These are phyloP conservation scores for Knoxdaviesia capensis DNA, from an alignment of 2,329 filamentous ascomycete genomes.

Conservation along the genomic window DNA sequence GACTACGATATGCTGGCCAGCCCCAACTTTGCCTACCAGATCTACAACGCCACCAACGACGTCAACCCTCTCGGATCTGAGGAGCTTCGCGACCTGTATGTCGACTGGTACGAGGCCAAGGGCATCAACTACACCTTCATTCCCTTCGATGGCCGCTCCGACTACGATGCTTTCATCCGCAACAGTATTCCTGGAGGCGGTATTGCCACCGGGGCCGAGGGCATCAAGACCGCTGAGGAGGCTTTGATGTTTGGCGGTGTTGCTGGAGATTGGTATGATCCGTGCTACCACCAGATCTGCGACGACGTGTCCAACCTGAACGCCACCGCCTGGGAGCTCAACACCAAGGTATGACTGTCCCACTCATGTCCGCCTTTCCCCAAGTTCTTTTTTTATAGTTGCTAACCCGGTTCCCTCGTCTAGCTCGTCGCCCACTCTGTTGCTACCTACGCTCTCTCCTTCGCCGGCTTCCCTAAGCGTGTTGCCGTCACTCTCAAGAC, in stretches of 20 bases:
- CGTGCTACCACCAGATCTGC: conserved; percentile 41
- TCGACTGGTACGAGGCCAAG: conserved; percentile 42
- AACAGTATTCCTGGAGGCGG: conserved; percentile 55
- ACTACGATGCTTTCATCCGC: conserved; percentile 61
- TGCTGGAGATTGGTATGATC: conserved; percentile 38
- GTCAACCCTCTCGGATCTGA: conserved; percentile 51
- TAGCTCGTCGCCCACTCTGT: conserved; percentile 51
- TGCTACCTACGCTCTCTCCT: conserved; percentile 46
- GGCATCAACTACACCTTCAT: conserved; percentile 49
- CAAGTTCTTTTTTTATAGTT: background rate
- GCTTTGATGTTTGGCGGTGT: conserved; percentile 48
- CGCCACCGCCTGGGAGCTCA: conserved; percentile 37
- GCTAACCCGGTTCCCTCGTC: conserved; percentile 5
- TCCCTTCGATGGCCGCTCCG: conserved; percentile 58
- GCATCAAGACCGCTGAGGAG: conserved; percentile 50
- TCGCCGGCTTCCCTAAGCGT: conserved; percentile 43
- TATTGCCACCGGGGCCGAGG: conserved; percentile 60
- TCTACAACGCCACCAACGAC: conserved; percentile 53
- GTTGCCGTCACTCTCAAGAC: conserved; percentile 8
- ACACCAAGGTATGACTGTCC: conserved; percentile 28
- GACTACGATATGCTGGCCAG: conserved; percentile 53
- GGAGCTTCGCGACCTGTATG: conserved; percentile 46
- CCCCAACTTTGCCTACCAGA: conserved; percentile 44
- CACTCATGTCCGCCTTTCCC: background rate
- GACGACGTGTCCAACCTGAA: conserved; percentile 38